These are phyloP conservation scores for Dimocarpus longan DNA, from an alignment of 345 rosid genomes.

Conservation along the genomic window DNA sequence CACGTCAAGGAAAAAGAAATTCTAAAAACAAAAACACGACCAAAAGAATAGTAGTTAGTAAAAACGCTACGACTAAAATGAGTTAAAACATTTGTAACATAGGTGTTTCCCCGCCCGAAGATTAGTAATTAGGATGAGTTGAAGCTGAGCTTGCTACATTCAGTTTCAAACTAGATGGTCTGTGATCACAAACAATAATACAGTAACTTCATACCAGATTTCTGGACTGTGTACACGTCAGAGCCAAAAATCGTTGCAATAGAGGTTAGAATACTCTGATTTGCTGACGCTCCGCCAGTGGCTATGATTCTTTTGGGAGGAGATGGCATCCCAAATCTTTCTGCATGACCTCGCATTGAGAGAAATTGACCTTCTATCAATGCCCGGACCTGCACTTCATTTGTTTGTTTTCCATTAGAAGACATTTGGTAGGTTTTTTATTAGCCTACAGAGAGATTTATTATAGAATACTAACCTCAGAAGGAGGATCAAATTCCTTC, in stretches of 20 bases:
- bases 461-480: constrained; percentile 57
- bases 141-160: not conserved
- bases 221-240: constrained; percentile 77
- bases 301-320: constrained; percentile 89
- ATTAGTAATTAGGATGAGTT: not conserved
- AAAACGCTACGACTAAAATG: not conserved
- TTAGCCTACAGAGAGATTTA: not conserved
- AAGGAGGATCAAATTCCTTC: constrained; percentile 76
- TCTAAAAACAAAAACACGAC: not conserved
- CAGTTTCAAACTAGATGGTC: not conserved
- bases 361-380: constrained; percentile 88
- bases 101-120: not conserved
- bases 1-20: not conserved
- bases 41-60: not conserved
- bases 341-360: constrained; percentile 84
- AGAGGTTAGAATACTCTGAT: constrained; percentile 59
- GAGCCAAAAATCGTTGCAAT: constrained; percentile 79
- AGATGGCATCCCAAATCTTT: constrained; percentile 87
- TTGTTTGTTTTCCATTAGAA: not conserved
- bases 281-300: constrained; percentile 90
- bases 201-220: constrained; percentile 56
- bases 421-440: not conserved
- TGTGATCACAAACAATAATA: not conserved
- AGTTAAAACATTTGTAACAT: not conserved
- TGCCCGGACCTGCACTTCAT: constrained; percentile 67